A percentile compares a stretch with the other conserved stretches of the same genome.
Conservation (phyloP, 2,329 filamentous ascomycete genomes). For the Trichophyton simii region DNA sequence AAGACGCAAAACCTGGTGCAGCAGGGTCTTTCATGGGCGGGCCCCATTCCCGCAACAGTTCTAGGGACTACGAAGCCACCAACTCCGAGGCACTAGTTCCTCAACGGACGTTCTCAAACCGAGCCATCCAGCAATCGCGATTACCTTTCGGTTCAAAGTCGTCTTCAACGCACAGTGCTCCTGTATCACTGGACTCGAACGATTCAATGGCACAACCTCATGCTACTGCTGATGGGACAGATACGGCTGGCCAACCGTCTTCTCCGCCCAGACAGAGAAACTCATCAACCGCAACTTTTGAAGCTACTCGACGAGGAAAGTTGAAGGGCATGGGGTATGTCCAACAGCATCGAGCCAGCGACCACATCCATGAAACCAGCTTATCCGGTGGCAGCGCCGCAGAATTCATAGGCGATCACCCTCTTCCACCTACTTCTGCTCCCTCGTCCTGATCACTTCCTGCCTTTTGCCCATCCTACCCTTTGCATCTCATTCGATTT, state of each 20-base stretch:
- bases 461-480: no score
- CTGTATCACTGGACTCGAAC: conserved; percentile 27
- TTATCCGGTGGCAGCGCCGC: conserved; percentile 31
- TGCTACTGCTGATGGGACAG: conserved; percentile 17
- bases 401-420: neutral
- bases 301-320: conserved; percentile 19
- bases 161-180: conserved; percentile 26
- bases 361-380: conserved; percentile 34
- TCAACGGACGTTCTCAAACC: neutral
- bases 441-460: neutral
- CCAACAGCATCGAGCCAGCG: conserved; percentile 35
- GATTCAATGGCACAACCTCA: conserved; percentile 25
- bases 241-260: conserved; percentile 12
- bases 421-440: neutral
- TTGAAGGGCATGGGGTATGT: conserved; percentile 41
- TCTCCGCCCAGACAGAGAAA: neutral
- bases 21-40: neutral
- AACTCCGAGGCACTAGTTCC: neutral
- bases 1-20: neutral
- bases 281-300: conserved; percentile 7
- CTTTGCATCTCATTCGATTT: neutral
- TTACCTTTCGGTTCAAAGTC: conserved; percentile 31
- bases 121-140: conserved; percentile 14
- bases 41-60: conserved; percentile 12
- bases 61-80: neutral